Evolutionary conservation across 306 rosid genomes (phyloP).

Genomic region (Abrus precatorius): DNA sequence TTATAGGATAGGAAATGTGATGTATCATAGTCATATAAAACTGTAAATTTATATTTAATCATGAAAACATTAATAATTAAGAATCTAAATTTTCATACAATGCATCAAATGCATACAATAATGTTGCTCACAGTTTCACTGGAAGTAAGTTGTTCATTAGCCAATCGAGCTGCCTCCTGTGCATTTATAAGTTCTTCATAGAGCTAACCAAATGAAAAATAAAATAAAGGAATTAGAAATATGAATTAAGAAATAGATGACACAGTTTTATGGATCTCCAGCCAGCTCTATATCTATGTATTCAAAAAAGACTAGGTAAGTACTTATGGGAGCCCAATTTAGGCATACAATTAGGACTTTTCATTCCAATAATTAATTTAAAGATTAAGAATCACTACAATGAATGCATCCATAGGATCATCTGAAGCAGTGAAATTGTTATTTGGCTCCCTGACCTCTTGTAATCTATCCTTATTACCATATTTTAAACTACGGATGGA

Average conservation of each 20-base stretch:
- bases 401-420: background rate
- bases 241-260: conserved; percentile 33
- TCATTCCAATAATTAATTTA: background rate
- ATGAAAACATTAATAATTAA: conserved; percentile 26
- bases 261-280: conserved; percentile 3
- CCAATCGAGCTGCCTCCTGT: conserved; percentile 72
- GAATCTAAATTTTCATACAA: conserved; percentile 29
- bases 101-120: conserved; percentile 49
- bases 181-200: conserved; percentile 71
- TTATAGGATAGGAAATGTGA: conserved; percentile 27
- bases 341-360: conserved; percentile 1
- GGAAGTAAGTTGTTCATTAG: conserved; percentile 64
- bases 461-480: no score
- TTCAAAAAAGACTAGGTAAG: conserved; percentile 10
- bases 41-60: conserved; percentile 22
- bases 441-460: background rate
- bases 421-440: background rate
- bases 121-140: conserved; percentile 51
- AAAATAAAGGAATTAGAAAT: conserved; percentile 43
- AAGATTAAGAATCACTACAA: background rate
- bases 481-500: no score
- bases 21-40: conserved; percentile 20
- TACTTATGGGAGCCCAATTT: background rate
- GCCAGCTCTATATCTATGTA: background rate
- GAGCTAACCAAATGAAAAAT: conserved; percentile 60